Percentiles rank a stretch among this genome's conserved stretches.
Conservation (phyloP, 2,329 filamentous ascomycete species). For the Colletotrichum ledebouriae region DNA sequence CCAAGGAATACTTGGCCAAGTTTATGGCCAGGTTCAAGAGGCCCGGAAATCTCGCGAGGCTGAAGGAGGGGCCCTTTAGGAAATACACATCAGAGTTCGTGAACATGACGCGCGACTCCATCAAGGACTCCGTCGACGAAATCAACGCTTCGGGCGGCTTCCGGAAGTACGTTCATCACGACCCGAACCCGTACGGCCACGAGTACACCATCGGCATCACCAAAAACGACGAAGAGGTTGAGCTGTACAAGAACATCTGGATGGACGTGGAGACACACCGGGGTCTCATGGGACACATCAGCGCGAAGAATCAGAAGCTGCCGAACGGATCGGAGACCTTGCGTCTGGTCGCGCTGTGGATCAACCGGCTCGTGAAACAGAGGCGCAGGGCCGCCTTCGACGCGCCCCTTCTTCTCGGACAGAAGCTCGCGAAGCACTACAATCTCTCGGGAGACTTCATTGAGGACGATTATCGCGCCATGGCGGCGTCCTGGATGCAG, state of each 20-base stretch:
- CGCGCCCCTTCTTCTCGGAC: conserved; percentile 7
- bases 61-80: conserved; percentile 13
- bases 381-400: conserved; percentile 12
- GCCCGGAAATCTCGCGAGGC: conserved; percentile 21
- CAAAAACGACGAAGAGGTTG: conserved; percentile 8
- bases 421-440: conserved; percentile 20
- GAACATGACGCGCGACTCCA: not conserved
- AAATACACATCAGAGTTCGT: too few species aligned
- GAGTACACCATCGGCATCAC: conserved; percentile 36
- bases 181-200: conserved; percentile 39
- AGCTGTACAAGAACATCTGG: conserved; percentile 37
- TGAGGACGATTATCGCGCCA: not conserved
- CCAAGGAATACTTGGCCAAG: conserved; percentile 6
- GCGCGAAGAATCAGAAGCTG: conserved; percentile 12
- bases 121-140: not conserved
- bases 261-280: conserved; percentile 19
- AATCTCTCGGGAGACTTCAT: conserved; percentile 1
- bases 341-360: conserved; percentile 23
- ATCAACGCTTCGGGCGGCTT: conserved; percentile 9
- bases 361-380: conserved; percentile 21
- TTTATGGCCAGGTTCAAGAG: conserved; percentile 1
- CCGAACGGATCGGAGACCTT: conserved; percentile 25
- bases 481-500: conserved; percentile 12
- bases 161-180: conserved; percentile 32
- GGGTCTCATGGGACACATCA: conserved; percentile 8